A percentile compares a stretch with the other conserved stretches of the same genome.
phyloP scores from a whole-genome alignment of 2,329 filamentous ascomycete species.

The Pestalotiopsis sp. region DNA sequence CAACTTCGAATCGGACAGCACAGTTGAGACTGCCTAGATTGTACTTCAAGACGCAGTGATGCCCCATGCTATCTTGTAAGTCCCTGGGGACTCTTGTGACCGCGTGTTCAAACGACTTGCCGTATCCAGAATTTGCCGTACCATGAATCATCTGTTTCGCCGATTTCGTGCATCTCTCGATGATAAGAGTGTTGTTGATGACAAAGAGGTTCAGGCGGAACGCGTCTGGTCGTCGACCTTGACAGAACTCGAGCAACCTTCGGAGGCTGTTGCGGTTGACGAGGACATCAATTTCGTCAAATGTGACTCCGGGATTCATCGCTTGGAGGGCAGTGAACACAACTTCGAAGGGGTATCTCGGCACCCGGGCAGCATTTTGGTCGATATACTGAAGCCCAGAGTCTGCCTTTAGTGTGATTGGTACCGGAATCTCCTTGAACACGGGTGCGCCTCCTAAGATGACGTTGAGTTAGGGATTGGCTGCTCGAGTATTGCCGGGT shows the following conservation, averaged over 20 bases:
- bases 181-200: slow-evolving; percentile 19
- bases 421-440: slow-evolving; percentile 12
- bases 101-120: neutral
- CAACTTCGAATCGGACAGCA: neutral
- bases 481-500: neutral
- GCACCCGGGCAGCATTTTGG: slow-evolving; percentile 15
- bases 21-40: neutral
- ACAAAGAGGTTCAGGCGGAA: slow-evolving; percentile 22
- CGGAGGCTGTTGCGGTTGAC: slow-evolving; percentile 28
- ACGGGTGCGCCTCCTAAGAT: slow-evolving; percentile 14
- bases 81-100: neutral
- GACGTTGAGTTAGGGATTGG: slow-evolving; percentile 3
- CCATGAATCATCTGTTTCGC: neutral
- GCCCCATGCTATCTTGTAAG: neutral
- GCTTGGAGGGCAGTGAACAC: slow-evolving; percentile 28
- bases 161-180: slow-evolving; percentile 17
- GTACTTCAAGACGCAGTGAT: neutral
- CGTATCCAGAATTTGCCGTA: neutral
- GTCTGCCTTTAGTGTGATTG: slow-evolving; percentile 9
- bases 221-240: slow-evolving; percentile 1
- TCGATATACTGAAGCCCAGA: slow-evolving; percentile 16
- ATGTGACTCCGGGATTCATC: slow-evolving; percentile 25
- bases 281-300: slow-evolving; percentile 32
- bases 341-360: slow-evolving; percentile 28
- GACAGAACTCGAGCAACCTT: slow-evolving; percentile 27